Percentiles rank a stretch among this genome's conserved stretches.
Evolutionary conservation across 75 land plant species (phyloP).

Genomic region (Pseudotsuga menziesii): DNA sequence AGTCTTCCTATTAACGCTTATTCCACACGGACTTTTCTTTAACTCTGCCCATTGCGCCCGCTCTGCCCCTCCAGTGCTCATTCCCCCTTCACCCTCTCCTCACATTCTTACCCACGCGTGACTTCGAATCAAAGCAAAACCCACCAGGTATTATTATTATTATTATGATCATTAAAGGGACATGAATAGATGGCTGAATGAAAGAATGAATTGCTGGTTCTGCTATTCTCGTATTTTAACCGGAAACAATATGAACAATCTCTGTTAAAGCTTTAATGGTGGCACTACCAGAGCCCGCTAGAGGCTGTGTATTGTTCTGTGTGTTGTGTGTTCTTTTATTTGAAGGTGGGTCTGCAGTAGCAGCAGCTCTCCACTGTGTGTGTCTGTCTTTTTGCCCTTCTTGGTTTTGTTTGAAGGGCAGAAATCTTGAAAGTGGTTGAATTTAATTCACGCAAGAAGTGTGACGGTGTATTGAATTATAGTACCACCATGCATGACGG

Average conservation of each 20-base stretch:
- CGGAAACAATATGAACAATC: too few relatives aligned
- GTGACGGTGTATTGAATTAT: conserved; percentile 9
- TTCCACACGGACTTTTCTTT: background rate
- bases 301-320: background rate
- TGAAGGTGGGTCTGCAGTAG: background rate
- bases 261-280: background rate
- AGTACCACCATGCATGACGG: conserved; percentile 11
- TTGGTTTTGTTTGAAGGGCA: background rate
- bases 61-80: background rate
- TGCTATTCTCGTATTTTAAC: background rate
- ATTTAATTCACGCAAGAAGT: conserved; percentile 9
- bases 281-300: background rate
- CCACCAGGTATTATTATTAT: conserved; percentile 10
- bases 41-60: background rate
- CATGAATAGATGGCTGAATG: background rate
- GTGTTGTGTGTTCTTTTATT: background rate
- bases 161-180: background rate
- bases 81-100: background rate
- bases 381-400: background rate
- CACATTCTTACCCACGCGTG: conserved; percentile 3
- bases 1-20: background rate
- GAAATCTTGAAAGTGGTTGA: background rate
- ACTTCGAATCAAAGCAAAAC: conserved; percentile 16
- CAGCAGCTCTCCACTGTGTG: background rate
- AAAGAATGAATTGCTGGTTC: background rate